phyloP scores from a whole-genome alignment of 352 stramenopile genomes.

The Phytopythium ostracodes region DNA sequence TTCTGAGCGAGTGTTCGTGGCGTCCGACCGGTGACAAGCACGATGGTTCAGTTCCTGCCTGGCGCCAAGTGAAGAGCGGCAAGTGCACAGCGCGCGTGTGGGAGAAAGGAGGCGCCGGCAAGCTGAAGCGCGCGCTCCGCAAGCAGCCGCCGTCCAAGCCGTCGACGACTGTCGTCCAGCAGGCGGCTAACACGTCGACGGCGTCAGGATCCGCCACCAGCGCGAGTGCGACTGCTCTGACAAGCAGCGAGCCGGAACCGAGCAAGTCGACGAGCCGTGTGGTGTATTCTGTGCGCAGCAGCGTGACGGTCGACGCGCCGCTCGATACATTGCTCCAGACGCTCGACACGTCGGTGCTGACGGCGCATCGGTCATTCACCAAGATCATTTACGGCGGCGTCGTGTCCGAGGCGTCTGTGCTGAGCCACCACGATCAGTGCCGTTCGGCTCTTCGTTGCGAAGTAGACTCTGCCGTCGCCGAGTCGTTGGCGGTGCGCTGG shows the following conservation, averaged over 20 bases:
- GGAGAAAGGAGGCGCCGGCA: conserved; percentile 36
- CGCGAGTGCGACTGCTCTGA: background rate
- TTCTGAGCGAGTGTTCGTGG: conserved; percentile 31
- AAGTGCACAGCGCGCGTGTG: conserved; percentile 42
- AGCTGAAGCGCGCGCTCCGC: conserved; percentile 5
- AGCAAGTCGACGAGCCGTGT: background rate
- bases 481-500: conserved; percentile 69
- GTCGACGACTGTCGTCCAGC: background rate
- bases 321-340: conserved; percentile 53
- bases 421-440: conserved; percentile 41
- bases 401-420: conserved; percentile 65
- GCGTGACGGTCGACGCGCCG: conserved; percentile 44
- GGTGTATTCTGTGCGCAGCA: conserved; percentile 53
- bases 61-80: conserved; percentile 24
- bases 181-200: background rate
- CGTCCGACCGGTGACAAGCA: background rate
- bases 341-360: conserved; percentile 50
- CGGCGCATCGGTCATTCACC: conserved; percentile 62
- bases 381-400: conserved; percentile 73
- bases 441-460: background rate
- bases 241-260: background rate
- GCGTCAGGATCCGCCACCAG: background rate
- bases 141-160: conserved; percentile 1
- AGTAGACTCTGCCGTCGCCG: conserved; percentile 14
- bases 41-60: background rate